Evolutionary conservation across 208 protist genomes (phyloP).

Genomic region (Crithidia sp.): DNA sequence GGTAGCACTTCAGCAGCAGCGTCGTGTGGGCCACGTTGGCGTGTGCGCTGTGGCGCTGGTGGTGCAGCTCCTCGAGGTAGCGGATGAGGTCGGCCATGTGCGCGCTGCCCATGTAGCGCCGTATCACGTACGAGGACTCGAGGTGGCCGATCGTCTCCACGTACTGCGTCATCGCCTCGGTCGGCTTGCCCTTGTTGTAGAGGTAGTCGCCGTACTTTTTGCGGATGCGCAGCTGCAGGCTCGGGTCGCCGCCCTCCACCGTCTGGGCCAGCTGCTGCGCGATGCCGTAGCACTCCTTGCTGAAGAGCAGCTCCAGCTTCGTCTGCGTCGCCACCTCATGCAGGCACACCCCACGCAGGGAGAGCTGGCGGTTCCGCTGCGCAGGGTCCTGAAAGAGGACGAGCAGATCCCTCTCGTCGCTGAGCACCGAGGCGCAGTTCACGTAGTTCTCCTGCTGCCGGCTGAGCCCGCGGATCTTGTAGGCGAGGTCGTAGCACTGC

Average conservation of each 20-base stretch:
- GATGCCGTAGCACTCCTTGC: slow-evolving; percentile 94
- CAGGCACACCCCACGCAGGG: slow-evolving; percentile 45
- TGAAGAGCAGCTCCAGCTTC: slow-evolving; percentile 96
- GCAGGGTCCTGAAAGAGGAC: slow-evolving; percentile 74
- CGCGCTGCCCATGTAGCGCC: slow-evolving; percentile 95
- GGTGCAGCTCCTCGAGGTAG: slow-evolving; percentile 93
- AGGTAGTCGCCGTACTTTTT: slow-evolving; percentile 95
- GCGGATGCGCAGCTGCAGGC: slow-evolving; percentile 92
- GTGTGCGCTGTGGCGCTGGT: slow-evolving; percentile 42
- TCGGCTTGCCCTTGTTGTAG: slow-evolving; percentile 77
- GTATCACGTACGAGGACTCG: slow-evolving; percentile 97
- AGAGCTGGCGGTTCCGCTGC: slow-evolving; percentile 16
- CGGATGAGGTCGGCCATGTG: slow-evolving; percentile 93
- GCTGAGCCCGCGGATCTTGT: slow-evolving; percentile 90
- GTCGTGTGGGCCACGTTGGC: slow-evolving; percentile 96
- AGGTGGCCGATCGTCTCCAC: slow-evolving; percentile 93
- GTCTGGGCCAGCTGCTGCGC: slow-evolving; percentile 92
- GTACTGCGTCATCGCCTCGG: slow-evolving; percentile 94
- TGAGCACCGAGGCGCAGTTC: slow-evolving; percentile 77
- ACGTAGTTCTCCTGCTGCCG: slow-evolving; percentile 64
- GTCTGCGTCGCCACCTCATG: slow-evolving; percentile 92
- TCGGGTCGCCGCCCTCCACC: slow-evolving; percentile 37
- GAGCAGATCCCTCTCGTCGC: slow-evolving; percentile 82
- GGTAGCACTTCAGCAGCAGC: slow-evolving; percentile 97
- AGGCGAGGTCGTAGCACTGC: slow-evolving; percentile 89